Conservation (phyloP, 2,329 filamentous ascomycete genomes). For the Apiospora arundinis region DNA sequence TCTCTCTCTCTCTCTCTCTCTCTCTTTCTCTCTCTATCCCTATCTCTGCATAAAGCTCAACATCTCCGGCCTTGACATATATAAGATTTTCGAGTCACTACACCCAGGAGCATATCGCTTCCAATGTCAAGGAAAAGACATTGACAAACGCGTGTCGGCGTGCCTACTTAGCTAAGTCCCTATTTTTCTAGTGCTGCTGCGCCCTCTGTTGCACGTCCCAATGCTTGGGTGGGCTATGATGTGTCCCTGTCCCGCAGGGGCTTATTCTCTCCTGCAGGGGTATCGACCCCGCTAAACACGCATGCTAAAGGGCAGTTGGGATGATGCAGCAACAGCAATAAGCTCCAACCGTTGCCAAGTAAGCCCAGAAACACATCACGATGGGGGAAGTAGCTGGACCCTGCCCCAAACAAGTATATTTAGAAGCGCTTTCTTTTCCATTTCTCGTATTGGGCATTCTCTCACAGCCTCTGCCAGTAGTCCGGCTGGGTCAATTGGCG, state of each 20-base stretch:
- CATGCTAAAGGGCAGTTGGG: not conserved
- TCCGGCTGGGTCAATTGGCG: not conserved
- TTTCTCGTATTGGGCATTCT: not conserved
- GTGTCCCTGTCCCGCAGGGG: not conserved
- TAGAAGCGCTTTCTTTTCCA: not conserved
- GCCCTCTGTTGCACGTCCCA: not conserved
- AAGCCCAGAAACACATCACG: not conserved
- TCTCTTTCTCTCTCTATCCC: too few relatives aligned
- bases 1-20: too few relatives aligned
- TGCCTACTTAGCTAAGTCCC: not conserved
- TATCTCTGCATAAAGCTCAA: too few relatives aligned
- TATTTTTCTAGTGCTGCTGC: not conserved
- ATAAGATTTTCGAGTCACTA: too few relatives aligned
- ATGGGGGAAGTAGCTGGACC: not conserved
- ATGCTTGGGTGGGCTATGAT: constrained; percentile 1
- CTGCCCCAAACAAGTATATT: constrained; percentile 7
- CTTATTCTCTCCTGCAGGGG: not conserved
- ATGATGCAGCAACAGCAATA: constrained; percentile 1
- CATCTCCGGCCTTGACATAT: too few relatives aligned
- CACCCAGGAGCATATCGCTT: too few relatives aligned
- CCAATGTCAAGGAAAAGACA: not conserved
- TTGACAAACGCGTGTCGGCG: not conserved
- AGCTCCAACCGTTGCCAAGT: not conserved
- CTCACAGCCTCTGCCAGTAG: not conserved
- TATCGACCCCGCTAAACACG: constrained; percentile 11